phyloP scores from a whole-genome alignment of 2,329 filamentous ascomycete species.

The Taxawa tesnikishii region DNA sequence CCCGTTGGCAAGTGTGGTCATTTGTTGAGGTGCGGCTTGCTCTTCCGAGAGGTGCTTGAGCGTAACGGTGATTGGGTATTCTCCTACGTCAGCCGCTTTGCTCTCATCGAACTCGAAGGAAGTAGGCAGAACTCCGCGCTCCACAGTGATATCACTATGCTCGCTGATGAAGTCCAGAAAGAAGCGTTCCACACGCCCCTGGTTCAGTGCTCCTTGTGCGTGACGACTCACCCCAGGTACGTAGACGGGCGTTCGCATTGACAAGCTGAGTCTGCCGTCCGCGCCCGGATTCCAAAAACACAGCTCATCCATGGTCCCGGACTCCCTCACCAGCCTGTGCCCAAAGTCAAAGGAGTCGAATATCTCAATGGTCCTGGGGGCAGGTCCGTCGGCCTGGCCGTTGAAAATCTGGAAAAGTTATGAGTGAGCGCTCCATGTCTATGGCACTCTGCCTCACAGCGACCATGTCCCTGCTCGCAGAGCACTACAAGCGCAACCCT shows the following conservation, averaged over 20 bases:
- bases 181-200: conserved; percentile 32
- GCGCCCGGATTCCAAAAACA: conserved; percentile 47
- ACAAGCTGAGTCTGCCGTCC: no score
- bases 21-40: conserved; percentile 41
- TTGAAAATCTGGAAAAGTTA: no score
- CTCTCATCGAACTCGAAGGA: conserved; percentile 42
- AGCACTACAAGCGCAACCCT: no score
- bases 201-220: no score
- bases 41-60: conserved; percentile 46
- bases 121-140: conserved; percentile 48
- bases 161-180: conserved; percentile 20
- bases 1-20: conserved; percentile 18
- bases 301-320: conserved; percentile 57
- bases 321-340: conserved; percentile 49
- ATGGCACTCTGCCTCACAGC: no score
- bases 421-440: no score
- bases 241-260: no score
- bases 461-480: no score
- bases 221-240: no score
- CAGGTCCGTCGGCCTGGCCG: conserved; percentile 26
- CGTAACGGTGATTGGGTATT: conserved; percentile 50
- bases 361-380: conserved; percentile 26
- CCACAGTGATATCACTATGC: conserved; percentile 42
- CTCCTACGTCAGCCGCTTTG: conserved; percentile 33
- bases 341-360: conserved; percentile 50